Percentiles rank a stretch among this genome's conserved stretches.
phyloP scores from a whole-genome alignment of 345 rosid genomes.

The Salix arbutifolia region DNA sequence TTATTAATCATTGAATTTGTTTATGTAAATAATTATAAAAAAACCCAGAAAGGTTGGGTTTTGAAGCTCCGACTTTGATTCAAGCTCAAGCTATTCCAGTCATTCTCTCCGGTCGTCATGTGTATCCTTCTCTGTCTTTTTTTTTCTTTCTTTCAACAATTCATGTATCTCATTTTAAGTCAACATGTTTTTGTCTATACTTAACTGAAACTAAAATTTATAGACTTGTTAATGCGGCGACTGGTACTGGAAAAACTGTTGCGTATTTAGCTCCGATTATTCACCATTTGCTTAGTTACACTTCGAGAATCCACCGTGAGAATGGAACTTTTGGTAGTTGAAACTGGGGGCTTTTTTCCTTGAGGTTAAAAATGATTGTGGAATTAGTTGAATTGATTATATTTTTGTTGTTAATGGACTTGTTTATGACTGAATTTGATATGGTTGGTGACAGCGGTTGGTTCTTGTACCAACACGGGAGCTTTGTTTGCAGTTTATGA shows the following conservation, averaged over 20 bases:
- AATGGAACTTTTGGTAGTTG: conserved; percentile 80
- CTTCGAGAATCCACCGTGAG: conserved; percentile 65
- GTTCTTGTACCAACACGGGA: conserved; percentile 96
- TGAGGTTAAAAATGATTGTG: neutral
- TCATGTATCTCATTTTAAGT: neutral
- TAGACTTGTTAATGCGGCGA: conserved; percentile 91
- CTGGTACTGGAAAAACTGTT: conserved; percentile 93
- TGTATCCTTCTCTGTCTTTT: conserved; percentile 49
- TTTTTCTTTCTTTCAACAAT: neutral
- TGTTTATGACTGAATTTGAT: neutral
- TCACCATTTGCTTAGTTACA: conserved; percentile 61
- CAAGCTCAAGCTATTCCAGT: conserved; percentile 96
- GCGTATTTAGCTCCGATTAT: conserved; percentile 87
- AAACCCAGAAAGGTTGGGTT: conserved; percentile 70
- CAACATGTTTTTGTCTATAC: neutral
- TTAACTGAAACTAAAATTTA: conserved; percentile 15
- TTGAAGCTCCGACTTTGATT: conserved; percentile 71
- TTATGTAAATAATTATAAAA: neutral
- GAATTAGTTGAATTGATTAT: neutral
- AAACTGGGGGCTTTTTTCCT: neutral
- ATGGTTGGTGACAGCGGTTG: conserved; percentile 54
- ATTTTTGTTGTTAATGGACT: neutral
- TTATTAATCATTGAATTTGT: neutral
- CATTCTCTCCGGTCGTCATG: conserved; percentile 84
- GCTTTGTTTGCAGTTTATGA: conserved; percentile 87